Percentiles rank a stretch among this genome's conserved stretches.
Evolutionary conservation across 345 rosid species (phyloP).

Genomic region (Sonneratia caseolaris): DNA sequence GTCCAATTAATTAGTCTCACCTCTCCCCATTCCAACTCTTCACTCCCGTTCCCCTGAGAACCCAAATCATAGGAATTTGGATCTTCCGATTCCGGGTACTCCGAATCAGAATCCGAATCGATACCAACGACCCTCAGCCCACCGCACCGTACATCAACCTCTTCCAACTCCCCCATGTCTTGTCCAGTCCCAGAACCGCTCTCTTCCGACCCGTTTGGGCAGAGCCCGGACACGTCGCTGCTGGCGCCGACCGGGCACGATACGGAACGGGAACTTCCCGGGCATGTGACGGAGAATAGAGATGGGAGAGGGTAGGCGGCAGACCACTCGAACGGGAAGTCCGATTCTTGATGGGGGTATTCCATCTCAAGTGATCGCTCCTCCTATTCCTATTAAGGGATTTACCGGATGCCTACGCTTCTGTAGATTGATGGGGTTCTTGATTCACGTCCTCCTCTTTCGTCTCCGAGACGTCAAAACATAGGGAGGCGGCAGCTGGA

Average conservation of each 20-base stretch:
- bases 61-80: constrained; percentile 13
- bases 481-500: too few species aligned
- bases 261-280: not conserved
- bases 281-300: not conserved
- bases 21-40: constrained; percentile 36
- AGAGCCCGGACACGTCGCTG: not conserved
- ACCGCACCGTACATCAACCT: constrained; percentile 9
- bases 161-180: not conserved
- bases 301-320: not conserved
- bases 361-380: not conserved
- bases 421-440: not conserved
- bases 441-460: too few species aligned
- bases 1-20: constrained; percentile 9
- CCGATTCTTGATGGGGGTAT: constrained; percentile 1
- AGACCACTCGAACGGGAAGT: constrained; percentile 8
- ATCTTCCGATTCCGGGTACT: constrained; percentile 18
- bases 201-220: not conserved
- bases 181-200: not conserved
- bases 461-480: too few species aligned
- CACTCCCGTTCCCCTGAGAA: constrained; percentile 12
- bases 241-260: not conserved
- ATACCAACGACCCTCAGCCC: constrained; percentile 38
- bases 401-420: not conserved
- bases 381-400: not conserved
- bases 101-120: constrained; percentile 42